Conservation (phyloP, 2,329 filamentous ascomycete genomes). For the Fusarium sp. region DNA sequence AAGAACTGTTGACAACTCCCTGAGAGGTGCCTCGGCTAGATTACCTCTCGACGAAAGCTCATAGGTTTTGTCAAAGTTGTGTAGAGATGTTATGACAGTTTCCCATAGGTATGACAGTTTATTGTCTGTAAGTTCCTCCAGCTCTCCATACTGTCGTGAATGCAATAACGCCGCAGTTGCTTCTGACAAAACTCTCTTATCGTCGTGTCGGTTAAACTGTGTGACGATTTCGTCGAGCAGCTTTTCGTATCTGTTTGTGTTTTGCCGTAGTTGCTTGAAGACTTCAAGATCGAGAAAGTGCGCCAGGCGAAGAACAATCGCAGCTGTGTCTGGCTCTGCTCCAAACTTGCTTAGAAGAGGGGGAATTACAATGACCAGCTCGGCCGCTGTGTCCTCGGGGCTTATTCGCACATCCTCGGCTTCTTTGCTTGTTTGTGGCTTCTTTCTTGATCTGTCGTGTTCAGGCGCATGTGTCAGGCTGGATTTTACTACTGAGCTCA, state of each 20-base stretch:
- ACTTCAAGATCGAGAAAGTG: conserved; percentile 87
- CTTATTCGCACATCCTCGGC: conserved; percentile 56
- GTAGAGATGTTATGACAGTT: conserved; percentile 78
- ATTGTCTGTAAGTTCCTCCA: conserved; percentile 84
- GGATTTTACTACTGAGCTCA: conserved; percentile 84
- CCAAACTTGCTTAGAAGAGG: conserved; percentile 92
- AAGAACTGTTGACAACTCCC: conserved; percentile 78
- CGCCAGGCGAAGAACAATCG: conserved; percentile 85
- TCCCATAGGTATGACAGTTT: conserved; percentile 90
- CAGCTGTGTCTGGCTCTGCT: conserved; percentile 86
- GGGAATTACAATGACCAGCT: conserved; percentile 83
- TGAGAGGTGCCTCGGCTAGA: conserved; percentile 72
- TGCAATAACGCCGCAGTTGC: conserved; percentile 86
- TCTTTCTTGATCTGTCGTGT: conserved; percentile 69
- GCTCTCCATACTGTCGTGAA: conserved; percentile 86
- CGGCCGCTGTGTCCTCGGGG: conserved; percentile 80
- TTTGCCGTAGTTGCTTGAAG: conserved; percentile 89
- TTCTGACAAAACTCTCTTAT: conserved; percentile 85
- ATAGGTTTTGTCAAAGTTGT: conserved; percentile 75
- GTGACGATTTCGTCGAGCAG: conserved; percentile 92
- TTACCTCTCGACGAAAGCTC: conserved; percentile 79
- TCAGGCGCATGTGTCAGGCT: conserved; percentile 76
- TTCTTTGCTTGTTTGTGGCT: conserved; percentile 70
- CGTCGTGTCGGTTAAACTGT: conserved; percentile 93
- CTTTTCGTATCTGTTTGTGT: conserved; percentile 81